phyloP scores from a whole-genome alignment of 768 basidiomycete species.

The Candolleomyces eurysporus region DNA sequence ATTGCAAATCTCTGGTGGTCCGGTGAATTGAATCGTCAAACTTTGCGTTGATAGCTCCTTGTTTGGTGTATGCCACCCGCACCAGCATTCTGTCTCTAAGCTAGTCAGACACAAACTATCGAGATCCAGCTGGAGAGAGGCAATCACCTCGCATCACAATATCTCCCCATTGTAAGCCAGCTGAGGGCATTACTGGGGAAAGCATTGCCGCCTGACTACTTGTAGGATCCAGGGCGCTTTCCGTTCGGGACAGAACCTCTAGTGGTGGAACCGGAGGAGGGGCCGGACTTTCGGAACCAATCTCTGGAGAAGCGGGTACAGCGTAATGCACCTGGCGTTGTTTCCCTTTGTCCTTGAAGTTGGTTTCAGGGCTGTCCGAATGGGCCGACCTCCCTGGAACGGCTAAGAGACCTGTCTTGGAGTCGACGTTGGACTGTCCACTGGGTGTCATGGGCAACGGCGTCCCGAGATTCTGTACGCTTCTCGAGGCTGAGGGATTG shows the following conservation, averaged over 20 bases:
- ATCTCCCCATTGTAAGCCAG: conserved; percentile 41
- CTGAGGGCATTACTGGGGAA: conserved; percentile 14
- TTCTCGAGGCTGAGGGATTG: neutral
- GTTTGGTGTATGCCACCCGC: conserved; percentile 62
- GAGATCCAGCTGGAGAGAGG: conserved; percentile 3
- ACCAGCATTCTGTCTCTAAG: conserved; percentile 86
- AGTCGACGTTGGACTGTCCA: neutral
- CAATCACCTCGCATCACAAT: conserved; percentile 72
- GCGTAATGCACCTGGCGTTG: conserved; percentile 40
- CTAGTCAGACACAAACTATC: conserved; percentile 13
- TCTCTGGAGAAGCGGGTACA: conserved; percentile 13
- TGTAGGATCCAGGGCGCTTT: conserved; percentile 53
- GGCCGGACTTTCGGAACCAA: neutral
- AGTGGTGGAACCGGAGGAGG: conserved; percentile 49
- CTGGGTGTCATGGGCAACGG: neutral
- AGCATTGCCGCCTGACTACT: conserved; percentile 64
- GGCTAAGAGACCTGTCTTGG: neutral
- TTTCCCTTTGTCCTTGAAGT: conserved; percentile 23
- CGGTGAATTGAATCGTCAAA: conserved; percentile 74
- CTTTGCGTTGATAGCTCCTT: conserved; percentile 41
- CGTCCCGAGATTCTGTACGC: neutral
- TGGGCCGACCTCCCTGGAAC: neutral
- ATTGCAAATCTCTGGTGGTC: conserved; percentile 55
- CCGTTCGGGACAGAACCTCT: conserved; percentile 65
- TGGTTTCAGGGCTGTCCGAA: neutral